These are phyloP conservation scores for Xylaria curta DNA, from an alignment of 495 filamentous ascomycete genomes.

Conservation along the genomic window DNA sequence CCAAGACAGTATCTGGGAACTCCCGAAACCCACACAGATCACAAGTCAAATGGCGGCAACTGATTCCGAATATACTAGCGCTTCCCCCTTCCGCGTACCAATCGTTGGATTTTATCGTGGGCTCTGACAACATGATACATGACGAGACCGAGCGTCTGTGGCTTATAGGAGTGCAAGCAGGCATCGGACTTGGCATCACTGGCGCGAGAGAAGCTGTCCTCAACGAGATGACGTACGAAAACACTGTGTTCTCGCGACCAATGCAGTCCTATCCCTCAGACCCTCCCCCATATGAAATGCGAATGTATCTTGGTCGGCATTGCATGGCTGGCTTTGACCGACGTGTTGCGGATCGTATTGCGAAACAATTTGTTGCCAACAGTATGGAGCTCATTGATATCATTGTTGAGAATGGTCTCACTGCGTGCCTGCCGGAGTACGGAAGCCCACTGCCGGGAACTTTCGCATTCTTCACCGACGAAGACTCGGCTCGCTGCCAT, in stretches of 20 bases:
- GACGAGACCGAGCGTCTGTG: conserved; percentile 16
- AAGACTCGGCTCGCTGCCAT: conserved; percentile 10
- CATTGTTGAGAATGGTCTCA: conserved; percentile 16
- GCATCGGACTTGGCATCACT: conserved; percentile 19
- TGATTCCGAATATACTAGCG: neutral
- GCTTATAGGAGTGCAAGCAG: conserved; percentile 24
- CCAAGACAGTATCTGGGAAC: neutral
- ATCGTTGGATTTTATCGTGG: conserved; percentile 16
- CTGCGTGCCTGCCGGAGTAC: conserved; percentile 9
- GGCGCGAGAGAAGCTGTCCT: conserved; percentile 15
- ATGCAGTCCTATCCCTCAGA: neutral
- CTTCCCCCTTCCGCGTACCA: conserved; percentile 4
- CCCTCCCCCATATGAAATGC: neutral
- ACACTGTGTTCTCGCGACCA: conserved; percentile 10
- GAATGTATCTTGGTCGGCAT: conserved; percentile 6
- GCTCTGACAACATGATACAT: neutral
- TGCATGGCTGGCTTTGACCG: conserved; percentile 23
- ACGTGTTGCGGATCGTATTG: conserved; percentile 2
- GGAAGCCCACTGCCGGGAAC: conserved; percentile 4
- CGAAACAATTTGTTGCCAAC: neutral
- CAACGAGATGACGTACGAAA: conserved; percentile 15
- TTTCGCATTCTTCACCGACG: neutral
- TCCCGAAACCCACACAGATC: no score
- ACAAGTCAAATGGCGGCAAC: neutral
- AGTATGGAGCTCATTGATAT: neutral